Evolutionary conservation across 2,329 filamentous ascomycete genomes (phyloP).

Genomic region (Cytospora chrysosperma): DNA sequence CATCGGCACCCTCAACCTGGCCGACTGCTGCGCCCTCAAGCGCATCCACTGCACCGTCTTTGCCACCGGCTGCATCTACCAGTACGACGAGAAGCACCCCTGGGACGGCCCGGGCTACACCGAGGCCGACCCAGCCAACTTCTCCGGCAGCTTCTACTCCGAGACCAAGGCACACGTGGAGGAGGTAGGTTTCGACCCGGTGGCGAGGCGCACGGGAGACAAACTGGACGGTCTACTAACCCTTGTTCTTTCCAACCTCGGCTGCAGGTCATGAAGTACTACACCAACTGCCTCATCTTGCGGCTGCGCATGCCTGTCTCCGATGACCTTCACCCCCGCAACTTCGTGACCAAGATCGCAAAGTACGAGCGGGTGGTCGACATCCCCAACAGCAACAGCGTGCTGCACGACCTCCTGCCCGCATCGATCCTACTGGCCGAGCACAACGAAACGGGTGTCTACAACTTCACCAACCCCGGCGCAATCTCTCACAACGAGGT

Average conservation of each 20-base stretch:
- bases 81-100: conserved; percentile 60
- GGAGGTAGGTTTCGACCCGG: conserved; percentile 44
- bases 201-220: neutral
- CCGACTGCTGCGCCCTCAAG: conserved; percentile 58
- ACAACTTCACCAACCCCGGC: conserved; percentile 70
- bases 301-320: conserved; percentile 69
- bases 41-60: conserved; percentile 65
- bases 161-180: conserved; percentile 66
- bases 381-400: conserved; percentile 67
- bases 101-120: conserved; percentile 59
- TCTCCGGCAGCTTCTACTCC: conserved; percentile 67
- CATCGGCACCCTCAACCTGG: conserved; percentile 62
- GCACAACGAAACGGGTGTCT: conserved; percentile 61
- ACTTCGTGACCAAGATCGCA: conserved; percentile 68
- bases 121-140: conserved; percentile 64
- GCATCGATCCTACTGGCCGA: conserved; percentile 60
- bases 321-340: conserved; percentile 64
- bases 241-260: neutral
- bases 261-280: conserved; percentile 58
- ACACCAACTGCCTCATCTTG: conserved; percentile 61
- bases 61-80: conserved; percentile 67
- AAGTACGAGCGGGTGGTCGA: conserved; percentile 65
- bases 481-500: conserved; percentile 72
- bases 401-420: conserved; percentile 64
- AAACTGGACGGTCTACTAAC: conserved; percentile 2